Base-by-base conservation (phyloP, 2,329 filamentous ascomycete genomes). In the Sporothrix mexicana region DNA sequence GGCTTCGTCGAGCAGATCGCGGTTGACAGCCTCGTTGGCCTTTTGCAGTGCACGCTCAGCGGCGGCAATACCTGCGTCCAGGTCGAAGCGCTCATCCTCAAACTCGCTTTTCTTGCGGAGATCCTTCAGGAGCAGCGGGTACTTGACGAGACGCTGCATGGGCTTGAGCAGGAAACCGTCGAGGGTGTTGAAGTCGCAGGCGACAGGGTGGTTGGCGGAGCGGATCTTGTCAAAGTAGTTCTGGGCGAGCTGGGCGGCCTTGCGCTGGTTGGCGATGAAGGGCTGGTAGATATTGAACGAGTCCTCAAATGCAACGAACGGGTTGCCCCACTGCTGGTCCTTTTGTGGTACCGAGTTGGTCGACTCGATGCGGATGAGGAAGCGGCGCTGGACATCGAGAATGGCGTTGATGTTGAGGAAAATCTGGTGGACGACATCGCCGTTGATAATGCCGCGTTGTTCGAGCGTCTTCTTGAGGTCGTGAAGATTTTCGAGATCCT, bases 351-450 rank as follows among this genome's bases (percentile, higher is more conserved):
- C 89, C 3, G 93, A 94, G 79, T 98, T 97, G 51, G 95, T 97
- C 41, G 97, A 97, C 83, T 99, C 96, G 75, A 99, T 93, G 72
- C 94, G 92, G 78, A 99, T 98, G 66, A 99, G 85, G 78, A 99
- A 98, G 41, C 95, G 90, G 75, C 97, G 91, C 80, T 98, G 95
- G 80, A 98, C 97, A 81, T 99, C 96, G 70, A 99, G 87, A 66
- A 99, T 93, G 43, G 93, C 90, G 80, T 98, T 97, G 79, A 98
- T 90, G 82, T 99, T 99, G 74, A 98, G 87, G 82, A 99, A 99
- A 75, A 99, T 98, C 79, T 95, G 91, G 83, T 98, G 95, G 25
- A 97, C 91, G 10, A 92, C 89, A 80, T 99, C 96, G 71, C 96
- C 95, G 1, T 93, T 92, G 75, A 98, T 90, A 51, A 94, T 90